Conservation (phyloP, 2,329 filamentous ascomycete genomes). For the Lachnellula hyalina region DNA sequence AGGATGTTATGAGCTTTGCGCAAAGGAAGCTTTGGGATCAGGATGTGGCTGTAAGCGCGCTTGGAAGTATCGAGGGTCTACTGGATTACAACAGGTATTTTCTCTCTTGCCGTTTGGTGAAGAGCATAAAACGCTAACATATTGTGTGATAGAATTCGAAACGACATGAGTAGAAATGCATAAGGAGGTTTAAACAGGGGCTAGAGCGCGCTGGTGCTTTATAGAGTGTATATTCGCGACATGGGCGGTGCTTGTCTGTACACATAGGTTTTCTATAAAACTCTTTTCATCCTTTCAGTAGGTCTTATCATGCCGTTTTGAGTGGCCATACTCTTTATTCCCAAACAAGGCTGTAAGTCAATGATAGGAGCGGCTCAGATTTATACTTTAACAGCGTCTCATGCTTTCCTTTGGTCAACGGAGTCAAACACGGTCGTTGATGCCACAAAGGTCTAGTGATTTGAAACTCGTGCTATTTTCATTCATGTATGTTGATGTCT, state of each 20-base stretch:
- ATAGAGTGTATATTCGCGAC: slow-evolving; percentile 32
- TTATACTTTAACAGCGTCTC: no score
- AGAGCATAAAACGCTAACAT: neutral
- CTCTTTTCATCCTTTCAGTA: neutral
- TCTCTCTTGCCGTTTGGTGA: neutral
- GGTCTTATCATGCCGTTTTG: neutral
- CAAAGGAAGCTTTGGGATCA: slow-evolving; percentile 95
- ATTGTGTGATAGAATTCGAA: slow-evolving; percentile 47
- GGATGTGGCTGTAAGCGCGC: slow-evolving; percentile 88
- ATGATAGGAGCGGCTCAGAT: no score
- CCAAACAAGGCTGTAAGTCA: no score
- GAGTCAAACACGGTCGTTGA: no score
- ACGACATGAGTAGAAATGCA: slow-evolving; percentile 79
- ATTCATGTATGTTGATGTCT: no score
- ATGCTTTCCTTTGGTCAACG: no score
- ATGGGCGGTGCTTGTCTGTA: slow-evolving; percentile 28
- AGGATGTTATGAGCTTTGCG: slow-evolving; percentile 96
- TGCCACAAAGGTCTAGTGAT: no score
- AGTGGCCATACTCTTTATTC: no score
- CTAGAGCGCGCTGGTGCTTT: slow-evolving; percentile 11
- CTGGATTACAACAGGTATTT: slow-evolving; percentile 10
- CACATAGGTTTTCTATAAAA: slow-evolving; percentile 29
- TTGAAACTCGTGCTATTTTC: no score
- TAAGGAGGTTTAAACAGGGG: slow-evolving; percentile 21
- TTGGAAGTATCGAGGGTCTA: slow-evolving; percentile 81